A percentile compares a stretch with the other conserved stretches of the same genome.
Conservation (phyloP, 2,329 filamentous ascomycete species). For the Metarhizium album region DNA sequence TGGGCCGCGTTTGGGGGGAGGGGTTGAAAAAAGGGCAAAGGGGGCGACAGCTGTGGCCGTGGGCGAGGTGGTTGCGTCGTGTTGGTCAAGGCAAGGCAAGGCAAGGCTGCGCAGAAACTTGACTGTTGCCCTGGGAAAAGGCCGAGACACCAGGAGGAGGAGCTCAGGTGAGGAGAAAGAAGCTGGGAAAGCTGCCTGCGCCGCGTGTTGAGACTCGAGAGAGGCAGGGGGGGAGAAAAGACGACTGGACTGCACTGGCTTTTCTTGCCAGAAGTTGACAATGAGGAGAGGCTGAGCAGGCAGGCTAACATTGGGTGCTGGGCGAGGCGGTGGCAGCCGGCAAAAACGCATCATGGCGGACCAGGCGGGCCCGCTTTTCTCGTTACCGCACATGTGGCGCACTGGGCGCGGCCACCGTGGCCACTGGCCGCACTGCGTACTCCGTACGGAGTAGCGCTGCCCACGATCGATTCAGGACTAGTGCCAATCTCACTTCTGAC, state of each 20-base stretch:
- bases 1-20: neutral
- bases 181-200: conserved; percentile 3
- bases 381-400: neutral
- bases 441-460: no score
- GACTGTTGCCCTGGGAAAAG: neutral
- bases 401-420: no score
- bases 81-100: no score
- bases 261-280: neutral
- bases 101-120: neutral
- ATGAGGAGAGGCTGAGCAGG: conserved; percentile 6
- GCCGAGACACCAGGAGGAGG: neutral
- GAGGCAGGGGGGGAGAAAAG: no score
- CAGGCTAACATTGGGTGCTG: neutral
- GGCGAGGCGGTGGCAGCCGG: conserved; percentile 8
- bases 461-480: no score
- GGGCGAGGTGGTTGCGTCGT: neutral
- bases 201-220: no score
- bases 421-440: no score
- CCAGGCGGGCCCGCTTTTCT: neutral
- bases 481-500: no score
- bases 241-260: no score
- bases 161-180: conserved; percentile 4
- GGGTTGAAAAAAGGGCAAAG: neutral
- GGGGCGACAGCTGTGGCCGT: neutral
- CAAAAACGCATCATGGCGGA: conserved; percentile 4